These are phyloP conservation scores for Colletotrichum liriopes DNA, from an alignment of 2,329 filamentous ascomycete species.

Conservation along the genomic window DNA sequence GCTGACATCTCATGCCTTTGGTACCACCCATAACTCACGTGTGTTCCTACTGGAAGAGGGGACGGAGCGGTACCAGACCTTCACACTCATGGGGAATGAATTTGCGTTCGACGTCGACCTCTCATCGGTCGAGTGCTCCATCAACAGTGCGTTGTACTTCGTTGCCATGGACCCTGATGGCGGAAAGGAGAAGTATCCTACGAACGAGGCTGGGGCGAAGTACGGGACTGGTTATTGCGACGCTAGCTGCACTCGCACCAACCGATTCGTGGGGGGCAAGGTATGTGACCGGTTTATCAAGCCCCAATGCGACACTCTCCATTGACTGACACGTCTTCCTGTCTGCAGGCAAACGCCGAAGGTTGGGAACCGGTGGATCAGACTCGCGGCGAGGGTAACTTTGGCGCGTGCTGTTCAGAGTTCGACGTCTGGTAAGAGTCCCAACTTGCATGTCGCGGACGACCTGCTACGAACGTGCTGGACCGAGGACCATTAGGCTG, in stretches of 20 bases:
- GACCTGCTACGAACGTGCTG: too few relatives aligned
- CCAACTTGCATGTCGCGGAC: too few relatives aligned
- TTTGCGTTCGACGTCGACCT: slow-evolving; percentile 79
- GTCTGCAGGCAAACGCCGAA: slow-evolving; percentile 54
- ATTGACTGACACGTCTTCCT: background rate
- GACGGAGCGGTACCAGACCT: slow-evolving; percentile 69
- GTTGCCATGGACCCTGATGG: slow-evolving; percentile 69
- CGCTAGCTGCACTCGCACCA: slow-evolving; percentile 59
- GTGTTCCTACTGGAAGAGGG: slow-evolving; percentile 72
- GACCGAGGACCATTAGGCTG: background rate
- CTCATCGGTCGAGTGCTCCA: slow-evolving; percentile 73
- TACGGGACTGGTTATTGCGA: slow-evolving; percentile 72
- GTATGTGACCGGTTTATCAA: slow-evolving; percentile 13
- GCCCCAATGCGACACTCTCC: too few relatives aligned
- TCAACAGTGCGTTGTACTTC: slow-evolving; percentile 77
- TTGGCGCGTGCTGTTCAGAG: slow-evolving; percentile 70
- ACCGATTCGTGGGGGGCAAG: slow-evolving; percentile 65
- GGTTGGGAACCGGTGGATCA: slow-evolving; percentile 66
- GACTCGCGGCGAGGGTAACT: slow-evolving; percentile 63
- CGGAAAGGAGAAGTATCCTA: slow-evolving; percentile 59
- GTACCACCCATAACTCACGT: slow-evolving; percentile 61
- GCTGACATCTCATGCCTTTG: slow-evolving; percentile 62
- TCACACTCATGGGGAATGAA: slow-evolving; percentile 74
- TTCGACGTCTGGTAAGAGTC: slow-evolving; percentile 71
- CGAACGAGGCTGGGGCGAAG: slow-evolving; percentile 63